Evolutionary conservation across 2,329 filamentous ascomycete genomes (phyloP).

Genomic region (Ophiocordyceps polyrhachis-furcata): DNA sequence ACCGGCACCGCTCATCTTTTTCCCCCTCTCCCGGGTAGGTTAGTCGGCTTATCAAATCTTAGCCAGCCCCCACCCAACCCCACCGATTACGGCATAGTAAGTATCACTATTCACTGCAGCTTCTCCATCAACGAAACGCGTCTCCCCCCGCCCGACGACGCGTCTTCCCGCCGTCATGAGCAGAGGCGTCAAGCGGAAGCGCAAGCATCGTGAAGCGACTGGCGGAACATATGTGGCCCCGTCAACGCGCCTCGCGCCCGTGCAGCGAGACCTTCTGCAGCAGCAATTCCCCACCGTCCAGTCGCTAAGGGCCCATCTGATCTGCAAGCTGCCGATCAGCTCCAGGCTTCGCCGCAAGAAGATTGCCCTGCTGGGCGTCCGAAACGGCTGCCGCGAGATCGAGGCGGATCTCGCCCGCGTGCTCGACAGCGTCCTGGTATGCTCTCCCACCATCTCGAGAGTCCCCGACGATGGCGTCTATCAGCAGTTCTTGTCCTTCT

Average conservation of each 20-base stretch:
- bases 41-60: no score
- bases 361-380: constrained; percentile 25
- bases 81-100: no score
- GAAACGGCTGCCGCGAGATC: constrained; percentile 8
- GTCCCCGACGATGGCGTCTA: constrained; percentile 20
- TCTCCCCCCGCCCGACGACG: no score
- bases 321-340: constrained; percentile 43
- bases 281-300: constrained; percentile 48
- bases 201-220: neutral
- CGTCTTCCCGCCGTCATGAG: constrained; percentile 7
- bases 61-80: no score
- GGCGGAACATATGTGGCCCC: constrained; percentile 7
- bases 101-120: no score
- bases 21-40: no score
- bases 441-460: constrained; percentile 18
- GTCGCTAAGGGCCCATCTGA: constrained; percentile 52
- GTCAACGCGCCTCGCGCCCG: constrained; percentile 4
- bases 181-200: constrained; percentile 11
- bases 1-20: no score
- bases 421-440: constrained; percentile 54
- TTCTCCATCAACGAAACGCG: no score
- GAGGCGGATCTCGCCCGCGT: constrained; percentile 31
- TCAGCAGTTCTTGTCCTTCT: constrained; percentile 40
- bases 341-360: constrained; percentile 45
- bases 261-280: constrained; percentile 43